Percentiles rank a stretch among this genome's conserved stretches.
phyloP scores from a whole-genome alignment of 306 rosid species.

The Acacia acuminata region DNA sequence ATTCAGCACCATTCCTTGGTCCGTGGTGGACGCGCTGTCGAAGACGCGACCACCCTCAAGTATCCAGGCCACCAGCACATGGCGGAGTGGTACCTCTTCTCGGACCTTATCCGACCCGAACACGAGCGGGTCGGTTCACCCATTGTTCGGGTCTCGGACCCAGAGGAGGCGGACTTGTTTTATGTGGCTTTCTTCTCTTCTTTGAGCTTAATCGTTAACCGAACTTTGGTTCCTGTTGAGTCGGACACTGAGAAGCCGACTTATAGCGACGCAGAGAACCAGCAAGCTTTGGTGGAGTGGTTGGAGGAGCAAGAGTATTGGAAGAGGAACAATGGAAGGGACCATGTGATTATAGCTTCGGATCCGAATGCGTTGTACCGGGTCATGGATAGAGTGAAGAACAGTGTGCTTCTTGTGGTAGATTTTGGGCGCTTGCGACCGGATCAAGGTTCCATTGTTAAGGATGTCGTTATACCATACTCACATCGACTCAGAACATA shows the following conservation, averaged over 20 bases:
- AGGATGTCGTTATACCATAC: conserved; percentile 86
- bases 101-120: conserved; percentile 60
- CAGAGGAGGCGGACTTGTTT: conserved; percentile 85
- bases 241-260: conserved; percentile 37
- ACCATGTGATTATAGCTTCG: conserved; percentile 87
- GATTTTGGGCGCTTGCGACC: conserved; percentile 79
- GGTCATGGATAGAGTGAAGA: conserved; percentile 67
- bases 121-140: conserved; percentile 61
- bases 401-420: conserved; percentile 64
- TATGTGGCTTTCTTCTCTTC: conserved; percentile 86
- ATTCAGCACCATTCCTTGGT: conserved; percentile 64
- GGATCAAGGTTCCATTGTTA: conserved; percentile 86
- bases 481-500: conserved; percentile 71
- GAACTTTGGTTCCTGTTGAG: conserved; percentile 39
- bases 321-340: conserved; percentile 76
- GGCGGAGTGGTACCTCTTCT: conserved; percentile 89
- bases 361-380: conserved; percentile 85
- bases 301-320: conserved; percentile 79
- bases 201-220: conserved; percentile 70
- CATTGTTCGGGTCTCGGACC: conserved; percentile 58
- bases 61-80: conserved; percentile 98
- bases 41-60: conserved; percentile 36
- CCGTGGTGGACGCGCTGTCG: conserved; percentile 54
- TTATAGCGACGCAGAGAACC: conserved; percentile 81
- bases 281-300: conserved; percentile 79